Conservation (phyloP, 139 green algal genomes). For the Chlamydomonas sphaeroides region DNA sequence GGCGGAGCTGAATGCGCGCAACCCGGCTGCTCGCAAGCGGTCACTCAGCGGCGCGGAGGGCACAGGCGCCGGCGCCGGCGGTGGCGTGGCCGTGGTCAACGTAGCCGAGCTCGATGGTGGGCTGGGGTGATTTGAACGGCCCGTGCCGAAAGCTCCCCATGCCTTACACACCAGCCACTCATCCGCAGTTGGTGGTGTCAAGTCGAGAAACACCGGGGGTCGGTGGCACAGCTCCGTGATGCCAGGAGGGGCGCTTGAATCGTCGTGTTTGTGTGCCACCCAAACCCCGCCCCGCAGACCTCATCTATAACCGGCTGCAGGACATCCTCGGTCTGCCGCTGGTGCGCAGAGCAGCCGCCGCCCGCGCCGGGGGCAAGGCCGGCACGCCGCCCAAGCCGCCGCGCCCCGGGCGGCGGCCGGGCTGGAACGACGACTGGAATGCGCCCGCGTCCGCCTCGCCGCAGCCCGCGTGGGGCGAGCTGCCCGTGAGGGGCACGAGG, state of each 20-base stretch:
- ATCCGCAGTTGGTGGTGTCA: too few species aligned
- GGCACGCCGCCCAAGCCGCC: neutral
- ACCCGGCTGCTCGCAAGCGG: neutral
- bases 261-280: too few species aligned
- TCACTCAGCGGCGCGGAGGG: neutral
- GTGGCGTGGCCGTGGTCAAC: neutral
- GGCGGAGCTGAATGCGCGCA: neutral
- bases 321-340: conserved; percentile 43
- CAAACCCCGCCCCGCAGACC: too few species aligned
- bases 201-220: too few species aligned
- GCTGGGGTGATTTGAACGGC: too few species aligned
- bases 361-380: neutral
- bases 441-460: neutral
- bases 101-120: conserved; percentile 11
- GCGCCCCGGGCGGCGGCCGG: neutral
- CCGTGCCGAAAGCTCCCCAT: too few species aligned
- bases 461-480: neutral
- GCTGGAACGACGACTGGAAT: conserved; percentile 32
- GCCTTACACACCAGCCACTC: too few species aligned
- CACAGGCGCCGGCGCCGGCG: neutral
- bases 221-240: too few species aligned
- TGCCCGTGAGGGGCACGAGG: neutral
- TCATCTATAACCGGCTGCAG: conserved; percentile 43
- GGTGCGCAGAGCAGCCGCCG: conserved; percentile 3
- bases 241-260: too few species aligned